Conservation (phyloP, 108 stramenopile genomes). For the Nannochloropsis salina region DNA sequence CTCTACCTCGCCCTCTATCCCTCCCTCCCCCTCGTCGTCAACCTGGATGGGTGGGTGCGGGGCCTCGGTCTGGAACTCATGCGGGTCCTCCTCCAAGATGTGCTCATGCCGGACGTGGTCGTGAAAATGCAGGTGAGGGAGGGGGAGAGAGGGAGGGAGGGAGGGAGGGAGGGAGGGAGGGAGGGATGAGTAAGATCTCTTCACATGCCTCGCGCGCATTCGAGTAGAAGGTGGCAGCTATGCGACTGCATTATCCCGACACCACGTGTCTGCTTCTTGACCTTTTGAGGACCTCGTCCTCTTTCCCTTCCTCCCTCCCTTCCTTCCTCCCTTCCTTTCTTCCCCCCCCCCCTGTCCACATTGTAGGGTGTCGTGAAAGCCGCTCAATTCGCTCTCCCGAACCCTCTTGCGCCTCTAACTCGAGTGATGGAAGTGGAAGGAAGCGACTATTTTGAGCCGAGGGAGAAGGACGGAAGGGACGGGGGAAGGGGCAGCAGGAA, state of each 20-base stretch:
- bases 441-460: neutral
- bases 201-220: neutral
- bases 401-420: neutral
- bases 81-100: neutral
- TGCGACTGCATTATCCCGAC: no score
- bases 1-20: neutral
- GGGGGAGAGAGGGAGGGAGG: neutral
- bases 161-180: neutral
- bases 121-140: neutral
- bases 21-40: conserved; percentile 15
- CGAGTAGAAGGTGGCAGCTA: no score
- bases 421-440: neutral
- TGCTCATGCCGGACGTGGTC: neutral
- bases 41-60: conserved; percentile 23
- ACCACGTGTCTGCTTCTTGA: no score
- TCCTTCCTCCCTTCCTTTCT: neutral
- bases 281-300: neutral
- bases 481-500: neutral
- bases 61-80: neutral
- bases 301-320: neutral
- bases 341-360: neutral
- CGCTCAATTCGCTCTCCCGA: neutral
- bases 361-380: neutral
- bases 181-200: neutral
- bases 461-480: neutral